Evolutionary conservation across 306 rosid genomes (phyloP).

Genomic region (Castanea crenata): DNA sequence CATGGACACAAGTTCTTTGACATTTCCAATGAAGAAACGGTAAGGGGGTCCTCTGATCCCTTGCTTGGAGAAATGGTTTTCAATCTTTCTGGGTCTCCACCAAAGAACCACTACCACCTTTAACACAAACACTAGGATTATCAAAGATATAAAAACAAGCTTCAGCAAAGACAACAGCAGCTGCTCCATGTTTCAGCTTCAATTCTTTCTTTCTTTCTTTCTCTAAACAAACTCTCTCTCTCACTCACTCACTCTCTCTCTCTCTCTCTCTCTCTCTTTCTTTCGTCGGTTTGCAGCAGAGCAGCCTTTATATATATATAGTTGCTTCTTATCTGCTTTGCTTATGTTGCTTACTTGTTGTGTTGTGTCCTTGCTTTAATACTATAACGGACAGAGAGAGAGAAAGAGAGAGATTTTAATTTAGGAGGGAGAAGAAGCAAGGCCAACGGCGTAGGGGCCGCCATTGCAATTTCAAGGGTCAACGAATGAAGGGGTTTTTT

Average conservation of each 20-base stretch:
- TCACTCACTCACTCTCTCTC: neutral
- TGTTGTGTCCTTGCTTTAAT: conserved; percentile 53
- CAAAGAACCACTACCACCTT: conserved; percentile 55
- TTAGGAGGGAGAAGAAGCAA: conserved; percentile 35
- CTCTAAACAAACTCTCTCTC: neutral
- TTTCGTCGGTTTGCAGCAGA: conserved; percentile 11
- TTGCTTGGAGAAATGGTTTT: conserved; percentile 70
- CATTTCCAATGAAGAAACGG: conserved; percentile 93
- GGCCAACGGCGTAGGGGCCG: conserved; percentile 99
- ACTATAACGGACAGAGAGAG: conserved; percentile 25
- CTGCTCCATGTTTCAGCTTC: conserved; percentile 37
- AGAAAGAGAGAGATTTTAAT: neutral
- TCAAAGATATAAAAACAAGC: conserved; percentile 23
- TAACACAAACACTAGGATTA: conserved; percentile 29
- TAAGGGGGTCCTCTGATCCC: conserved; percentile 97
- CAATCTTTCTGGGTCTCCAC: conserved; percentile 88
- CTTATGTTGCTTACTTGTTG: conserved; percentile 38
- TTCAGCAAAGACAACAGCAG: conserved; percentile 46
- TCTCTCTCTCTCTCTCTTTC: neutral
- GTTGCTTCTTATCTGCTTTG: conserved; percentile 43
- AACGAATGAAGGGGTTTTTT: conserved; percentile 42
- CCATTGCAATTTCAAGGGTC: conserved; percentile 77
- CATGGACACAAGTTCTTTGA: conserved; percentile 71
- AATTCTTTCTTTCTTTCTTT: neutral
- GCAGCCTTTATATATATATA: conserved; percentile 19